Percentiles rank a stretch among this genome's conserved stretches.
These are phyloP conservation scores for Oldenlandia corymbosa DNA, from an alignment of 257 asterid species.

Conservation along the genomic window DNA sequence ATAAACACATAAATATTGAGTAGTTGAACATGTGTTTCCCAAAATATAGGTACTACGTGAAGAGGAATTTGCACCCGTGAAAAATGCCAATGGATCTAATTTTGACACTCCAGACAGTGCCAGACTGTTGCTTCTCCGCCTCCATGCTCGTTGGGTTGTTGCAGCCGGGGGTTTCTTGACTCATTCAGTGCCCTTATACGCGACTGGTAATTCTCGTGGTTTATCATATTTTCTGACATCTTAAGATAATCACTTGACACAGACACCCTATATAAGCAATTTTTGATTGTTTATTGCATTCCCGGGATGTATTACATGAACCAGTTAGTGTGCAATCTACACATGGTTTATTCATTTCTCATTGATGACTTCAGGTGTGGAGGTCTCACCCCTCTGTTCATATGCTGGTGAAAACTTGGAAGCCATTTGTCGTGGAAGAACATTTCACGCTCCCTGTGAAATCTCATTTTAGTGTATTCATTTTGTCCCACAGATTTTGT, in stretches of 20 bases:
- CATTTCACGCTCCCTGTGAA: constrained; percentile 96
- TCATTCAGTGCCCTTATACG: constrained; percentile 87
- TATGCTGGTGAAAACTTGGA: constrained; percentile 96
- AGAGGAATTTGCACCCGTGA: constrained; percentile 98
- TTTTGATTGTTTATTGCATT: no score
- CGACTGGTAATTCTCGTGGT: constrained; percentile 57
- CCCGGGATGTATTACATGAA: no score
- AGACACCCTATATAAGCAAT: neutral
- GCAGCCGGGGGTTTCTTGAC: constrained; percentile 99
- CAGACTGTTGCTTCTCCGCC: constrained; percentile 77
- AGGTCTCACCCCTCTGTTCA: constrained; percentile 91
- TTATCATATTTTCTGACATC: neutral
- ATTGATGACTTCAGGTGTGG: constrained; percentile 53
- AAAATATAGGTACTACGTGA: constrained; percentile 60
- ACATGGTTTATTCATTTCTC: no score
- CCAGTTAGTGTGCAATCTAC: no score
- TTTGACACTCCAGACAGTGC: constrained; percentile 97
- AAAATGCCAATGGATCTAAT: constrained; percentile 86
- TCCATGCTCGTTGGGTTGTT: constrained; percentile 93
- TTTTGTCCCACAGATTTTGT: constrained; percentile 12
- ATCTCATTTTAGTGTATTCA: constrained; percentile 57
- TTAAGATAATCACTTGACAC: neutral
- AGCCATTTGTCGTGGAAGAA: constrained; percentile 87
- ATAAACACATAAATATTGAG: neutral
- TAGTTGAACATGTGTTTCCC: constrained; percentile 2